Evolutionary conservation across 208 protist genomes (phyloP), one percentile per base, ranked within the genome.

Genomic region (Crithidia expoeki): DNA sequence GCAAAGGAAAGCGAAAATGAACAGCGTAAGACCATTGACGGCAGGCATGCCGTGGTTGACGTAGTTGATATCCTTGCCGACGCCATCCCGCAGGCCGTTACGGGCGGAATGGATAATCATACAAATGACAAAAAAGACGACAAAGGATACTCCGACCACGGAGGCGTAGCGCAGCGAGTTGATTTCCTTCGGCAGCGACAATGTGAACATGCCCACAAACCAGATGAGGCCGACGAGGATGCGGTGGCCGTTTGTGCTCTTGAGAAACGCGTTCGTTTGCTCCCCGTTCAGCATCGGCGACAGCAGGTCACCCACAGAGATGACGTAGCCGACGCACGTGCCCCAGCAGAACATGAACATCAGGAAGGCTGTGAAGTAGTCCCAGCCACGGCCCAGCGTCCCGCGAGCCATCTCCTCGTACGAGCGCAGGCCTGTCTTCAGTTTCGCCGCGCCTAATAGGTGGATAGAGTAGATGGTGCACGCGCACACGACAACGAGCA

Each of bases 321-420:
- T 92, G 70, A 93, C 81, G 76, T 95, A 96, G 63, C 73, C 82
- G 32, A 96, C 79, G 32, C 81, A 91, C 16, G 78, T 80, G 42
- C 92, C 92, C 74, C 80, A 95, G 74, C 88, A 96, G 55, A 93
- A 89, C 25, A 94, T 69, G 21, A 91, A 84, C 80, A 94, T 93
- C 27, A 93, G 61, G 34, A 88, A 79, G 16, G 83, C 88, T 7
- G 81, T 73, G 65, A 94, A 85, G 73, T 89, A 89, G 65, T 93
- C 89, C 72, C 74, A 84, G 32, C 82, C 80, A 11, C 61, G 65
- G 34, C 92, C 92, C 12, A 95, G 65, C 51, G 95, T 69, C 14
- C 68, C 74, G 12, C 74, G 60, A 1, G 89, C 80, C 77, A 91
- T 77, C 70, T 90, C 86, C 77, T 95, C 92, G 74, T 95, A 96